Base-by-base conservation (phyloP, 2,329 filamentous ascomycete species). In the Aspergillus felis region DNA sequence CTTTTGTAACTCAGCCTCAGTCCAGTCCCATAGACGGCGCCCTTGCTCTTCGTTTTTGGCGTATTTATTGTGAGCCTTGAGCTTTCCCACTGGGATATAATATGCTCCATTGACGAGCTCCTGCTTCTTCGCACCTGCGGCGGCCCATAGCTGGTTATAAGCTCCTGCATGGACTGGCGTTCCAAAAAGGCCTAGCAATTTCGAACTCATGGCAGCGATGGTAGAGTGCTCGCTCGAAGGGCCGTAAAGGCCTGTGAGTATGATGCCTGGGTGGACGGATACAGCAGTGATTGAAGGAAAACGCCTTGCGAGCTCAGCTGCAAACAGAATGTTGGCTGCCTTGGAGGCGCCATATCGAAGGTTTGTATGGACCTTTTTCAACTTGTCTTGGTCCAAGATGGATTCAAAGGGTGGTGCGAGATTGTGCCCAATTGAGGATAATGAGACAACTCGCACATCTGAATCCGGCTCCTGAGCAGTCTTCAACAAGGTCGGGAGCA, bases 241-340 rank as follows among this genome's bases (percentile, higher is more conserved):
- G 2, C 55, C 58, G 25, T 72, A 72, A 1, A 75, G 52, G 49
- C 71, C 65, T 1, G 71, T 75, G 17, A 69, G 49, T 32, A 74
- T 70, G n/a, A 78, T 64, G 1, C 80, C 80, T 0, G 80, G 80
- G 57, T 82, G 80, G 1, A 82, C 65, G 0, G 75, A 73, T n/a
- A 81, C 70, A 24, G 72, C 70, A 6, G 66, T 74, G 17, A 70
- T 57, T 1, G 68, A 63, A 3, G 67, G 67, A 42, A 77, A 69
- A 0, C 74, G 71, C 1, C 73, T 68, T 1, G 74, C 73, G 1
- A 32, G 29, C 29, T 32, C 29, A 12, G 29, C 29, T 12, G 29
- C 29, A 32, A 32, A 32, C 10, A 32, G 29, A 32, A 32, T 32
- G 82, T 78, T 80, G 1, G 79, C 78, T 2, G 77, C 70, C 61